Base-by-base conservation (phyloP, 2,329 filamentous ascomycete genomes). In the Acrodontium crateriforme region DNA sequence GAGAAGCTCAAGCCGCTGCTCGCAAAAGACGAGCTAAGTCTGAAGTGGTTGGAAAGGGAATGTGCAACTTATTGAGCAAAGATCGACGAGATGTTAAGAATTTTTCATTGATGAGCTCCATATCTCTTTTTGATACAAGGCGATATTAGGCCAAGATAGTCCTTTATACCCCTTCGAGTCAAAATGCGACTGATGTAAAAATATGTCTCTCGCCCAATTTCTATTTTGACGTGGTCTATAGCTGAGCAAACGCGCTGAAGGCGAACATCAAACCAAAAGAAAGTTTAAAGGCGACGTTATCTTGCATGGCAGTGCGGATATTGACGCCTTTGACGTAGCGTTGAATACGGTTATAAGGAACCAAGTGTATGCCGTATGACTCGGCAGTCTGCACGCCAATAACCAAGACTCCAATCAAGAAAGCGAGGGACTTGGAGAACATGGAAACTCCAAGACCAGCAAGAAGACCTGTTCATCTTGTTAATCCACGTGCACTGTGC, bases 11-110 rank as follows among this genome's bases (percentile, higher is more conserved):
- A 72, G 49, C 63, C 60, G 11, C 84, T 71, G 55, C 87, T 98
- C 44, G 62, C 76, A 39, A 62, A 71, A 2, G 83, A 91, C 49
- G 59, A 72, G 26, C 50, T 78, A 42, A 80, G 82, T 2, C 59
- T 71, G 53, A 69, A 68, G 30, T 98, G 87, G 87, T 62, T 98
- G 45, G 69, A 81, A 59, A 71, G 81, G 46, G 89, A 98, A 61
- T 91, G 81, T n/a, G 65, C 69, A 45, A 70, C 74, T 5, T 67
- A 75, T 39, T 68, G 18, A 21, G 10, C 20, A 22, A n/a, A n/a
- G n/a, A n/a, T n/a, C n/a, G n/a, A n/a, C n/a, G n/a, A n/a, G n/a
- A n/a, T n/a, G n/a, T n/a, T n/a, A n/a, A n/a, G n/a, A n/a, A n/a
- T n/a, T n/a, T n/a, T n/a, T n/a, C n/a, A n/a, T n/a, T n/a, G n/a